Evolutionary conservation across 805 yeast genomes (phyloP).

Genomic region (Candida berthetii): DNA sequence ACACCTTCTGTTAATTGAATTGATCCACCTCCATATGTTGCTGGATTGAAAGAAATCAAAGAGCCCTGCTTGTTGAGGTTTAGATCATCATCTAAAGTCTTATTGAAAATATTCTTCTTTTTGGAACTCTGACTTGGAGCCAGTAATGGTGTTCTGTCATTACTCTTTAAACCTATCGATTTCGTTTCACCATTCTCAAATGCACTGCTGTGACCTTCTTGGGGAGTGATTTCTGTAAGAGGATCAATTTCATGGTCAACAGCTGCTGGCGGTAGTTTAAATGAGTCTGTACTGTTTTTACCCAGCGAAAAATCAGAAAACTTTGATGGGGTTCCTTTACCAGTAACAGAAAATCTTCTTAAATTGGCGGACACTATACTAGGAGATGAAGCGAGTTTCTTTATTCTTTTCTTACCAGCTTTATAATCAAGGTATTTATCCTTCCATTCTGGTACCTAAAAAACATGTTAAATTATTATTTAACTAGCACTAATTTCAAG

Average conservation of each 20-base stretch:
- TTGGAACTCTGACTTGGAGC: neutral
- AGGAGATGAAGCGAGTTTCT: slow-evolving; percentile 16
- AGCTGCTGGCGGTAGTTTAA: slow-evolving; percentile 9
- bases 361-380: neutral
- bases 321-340: neutral
- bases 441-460: slow-evolving; percentile 77
- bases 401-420: slow-evolving; percentile 24
- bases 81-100: neutral
- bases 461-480: no score
- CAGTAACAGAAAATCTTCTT: neutral
- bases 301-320: neutral
- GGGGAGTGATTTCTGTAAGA: neutral
- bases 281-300: neutral
- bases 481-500: no score
- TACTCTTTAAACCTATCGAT: neutral
- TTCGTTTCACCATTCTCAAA: neutral
- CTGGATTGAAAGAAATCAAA: slow-evolving; percentile 1
- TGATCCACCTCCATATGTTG: slow-evolving; percentile 15
- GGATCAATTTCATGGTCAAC: slow-evolving; percentile 2
- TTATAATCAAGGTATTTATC: slow-evolving; percentile 73
- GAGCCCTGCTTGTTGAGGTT: neutral
- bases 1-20: slow-evolving; percentile 2
- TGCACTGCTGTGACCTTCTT: neutral
- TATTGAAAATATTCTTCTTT: neutral
- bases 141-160: slow-evolving; percentile 19